Conservation (phyloP, 208 protist species). For the Jaenimonas drosophilae region DNA sequence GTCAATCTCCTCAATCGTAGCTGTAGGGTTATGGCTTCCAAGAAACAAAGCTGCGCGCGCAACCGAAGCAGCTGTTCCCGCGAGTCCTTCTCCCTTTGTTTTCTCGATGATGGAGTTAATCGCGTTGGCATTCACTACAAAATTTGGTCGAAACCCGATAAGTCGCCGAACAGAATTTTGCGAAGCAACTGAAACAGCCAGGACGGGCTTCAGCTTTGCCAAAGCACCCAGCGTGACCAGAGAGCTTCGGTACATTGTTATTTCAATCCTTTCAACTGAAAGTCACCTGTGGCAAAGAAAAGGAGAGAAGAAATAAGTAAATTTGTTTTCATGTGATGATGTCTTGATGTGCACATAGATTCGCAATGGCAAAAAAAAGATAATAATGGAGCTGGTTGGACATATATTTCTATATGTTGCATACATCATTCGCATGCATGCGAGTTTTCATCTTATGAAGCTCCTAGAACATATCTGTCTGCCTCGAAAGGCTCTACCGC, state of each 20-base stretch:
- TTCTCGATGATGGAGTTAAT: conserved; percentile 66
- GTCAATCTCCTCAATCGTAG: conserved; percentile 48
- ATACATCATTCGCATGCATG: background rate
- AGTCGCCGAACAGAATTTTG: conserved; percentile 45
- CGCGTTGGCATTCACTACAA: conserved; percentile 26
- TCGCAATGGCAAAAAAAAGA: conserved; percentile 3
- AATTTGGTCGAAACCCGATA: conserved; percentile 27
- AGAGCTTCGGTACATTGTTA: conserved; percentile 4
- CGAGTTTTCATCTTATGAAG: background rate
- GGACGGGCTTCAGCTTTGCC: conserved; percentile 56
- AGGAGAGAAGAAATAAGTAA: conserved; percentile 8
- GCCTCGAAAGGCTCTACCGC: no score
- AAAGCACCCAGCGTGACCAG: conserved; percentile 42
- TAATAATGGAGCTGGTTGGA: background rate
- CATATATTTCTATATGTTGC: background rate
- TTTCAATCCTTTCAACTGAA: conserved; percentile 2
- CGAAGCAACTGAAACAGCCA: conserved; percentile 41
- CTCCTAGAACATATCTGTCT: conserved; percentile 6
- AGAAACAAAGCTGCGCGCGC: conserved; percentile 41
- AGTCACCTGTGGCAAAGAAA: conserved; percentile 3
- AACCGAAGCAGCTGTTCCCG: conserved; percentile 37
- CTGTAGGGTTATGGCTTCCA: conserved; percentile 26
- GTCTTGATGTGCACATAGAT: background rate
- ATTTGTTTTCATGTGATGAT: background rate
- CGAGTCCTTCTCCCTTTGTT: conserved; percentile 56